A percentile compares a stretch with the other conserved stretches of the same genome.
Conservation (phyloP, 805 yeast species). For the Brettanomyces bruxellensis region DNA sequence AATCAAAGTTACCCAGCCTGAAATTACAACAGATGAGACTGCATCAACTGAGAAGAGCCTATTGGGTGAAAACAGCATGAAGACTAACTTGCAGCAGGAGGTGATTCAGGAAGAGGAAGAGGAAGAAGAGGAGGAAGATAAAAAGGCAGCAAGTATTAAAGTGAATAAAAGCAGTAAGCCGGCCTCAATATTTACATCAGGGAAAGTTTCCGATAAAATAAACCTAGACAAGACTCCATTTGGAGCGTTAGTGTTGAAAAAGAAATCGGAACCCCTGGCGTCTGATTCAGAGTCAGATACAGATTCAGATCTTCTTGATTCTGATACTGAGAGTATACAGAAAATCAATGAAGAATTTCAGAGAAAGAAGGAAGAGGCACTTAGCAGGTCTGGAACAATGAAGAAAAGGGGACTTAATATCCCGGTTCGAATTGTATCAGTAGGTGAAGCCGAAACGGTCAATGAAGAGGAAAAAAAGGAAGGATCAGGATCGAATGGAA, state of each 20-base stretch:
- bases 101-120: conserved; percentile 15
- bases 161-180: not conserved
- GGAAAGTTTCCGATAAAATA: conserved; percentile 3
- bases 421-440: too few species aligned
- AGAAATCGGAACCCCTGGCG: conserved; percentile 4
- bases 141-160: not conserved
- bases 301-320: conserved; percentile 12
- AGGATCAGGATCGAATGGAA: too few species aligned
- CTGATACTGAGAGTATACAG: conserved; percentile 26
- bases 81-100: not conserved
- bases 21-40: conserved; percentile 14
- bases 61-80: not conserved
- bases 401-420: too few species aligned
- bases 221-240: not conserved
- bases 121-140: conserved; percentile 5
- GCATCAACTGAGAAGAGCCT: conserved; percentile 14
- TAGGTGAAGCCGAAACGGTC: too few species aligned
- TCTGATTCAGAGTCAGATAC: conserved; percentile 4
- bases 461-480: too few species aligned
- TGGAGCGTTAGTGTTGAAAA: conserved; percentile 10
- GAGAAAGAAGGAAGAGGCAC: too few species aligned
- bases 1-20: conserved; percentile 13
- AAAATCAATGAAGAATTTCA: conserved; percentile 9
- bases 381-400: too few species aligned
- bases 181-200: not conserved